Evolutionary conservation across 805 yeast species (phyloP).

Genomic region (Yamadazyma phyllophila): DNA sequence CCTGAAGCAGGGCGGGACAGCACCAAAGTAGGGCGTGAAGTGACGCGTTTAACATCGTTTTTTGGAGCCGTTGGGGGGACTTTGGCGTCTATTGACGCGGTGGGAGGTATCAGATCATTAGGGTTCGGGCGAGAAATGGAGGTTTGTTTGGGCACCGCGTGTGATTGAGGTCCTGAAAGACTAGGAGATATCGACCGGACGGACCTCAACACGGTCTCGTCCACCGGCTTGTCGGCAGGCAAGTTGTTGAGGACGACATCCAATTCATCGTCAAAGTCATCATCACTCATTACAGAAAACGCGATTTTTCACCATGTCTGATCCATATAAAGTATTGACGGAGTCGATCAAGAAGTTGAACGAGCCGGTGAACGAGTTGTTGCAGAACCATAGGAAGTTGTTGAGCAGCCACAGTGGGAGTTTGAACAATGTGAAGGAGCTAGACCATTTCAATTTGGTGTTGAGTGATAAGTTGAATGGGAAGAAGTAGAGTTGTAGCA

Average conservation of each 20-base stretch:
- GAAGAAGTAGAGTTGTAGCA: background rate
- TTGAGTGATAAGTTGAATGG: slow-evolving; percentile 2
- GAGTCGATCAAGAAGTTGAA: slow-evolving; percentile 21
- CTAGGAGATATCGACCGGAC: background rate
- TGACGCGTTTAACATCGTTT: too few species aligned
- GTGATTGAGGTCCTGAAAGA: background rate
- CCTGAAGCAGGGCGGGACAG: too few species aligned
- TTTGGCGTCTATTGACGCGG: too few species aligned
- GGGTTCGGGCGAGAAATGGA: too few species aligned
- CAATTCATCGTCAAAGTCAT: slow-evolving; percentile 12
- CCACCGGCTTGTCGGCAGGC: background rate
- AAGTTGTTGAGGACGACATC: background rate
- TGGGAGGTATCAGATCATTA: too few species aligned
- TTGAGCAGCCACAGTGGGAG: slow-evolving; percentile 25
- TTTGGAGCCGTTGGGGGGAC: too few species aligned
- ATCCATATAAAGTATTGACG: slow-evolving; percentile 26
- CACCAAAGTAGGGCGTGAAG: too few species aligned
- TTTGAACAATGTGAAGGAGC: slow-evolving; percentile 24
- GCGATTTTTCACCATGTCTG: slow-evolving; percentile 9
- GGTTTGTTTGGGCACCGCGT: too few species aligned
- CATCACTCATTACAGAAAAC: slow-evolving; percentile 3
- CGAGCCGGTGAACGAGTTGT: slow-evolving; percentile 24
- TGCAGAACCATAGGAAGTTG: slow-evolving; percentile 29
- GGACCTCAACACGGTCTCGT: background rate
- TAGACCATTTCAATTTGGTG: slow-evolving; percentile 14